A percentile compares a stretch with the other conserved stretches of the same genome.
phyloP scores from a whole-genome alignment of 2,329 filamentous ascomycete genomes.

The Nemania serpens region DNA sequence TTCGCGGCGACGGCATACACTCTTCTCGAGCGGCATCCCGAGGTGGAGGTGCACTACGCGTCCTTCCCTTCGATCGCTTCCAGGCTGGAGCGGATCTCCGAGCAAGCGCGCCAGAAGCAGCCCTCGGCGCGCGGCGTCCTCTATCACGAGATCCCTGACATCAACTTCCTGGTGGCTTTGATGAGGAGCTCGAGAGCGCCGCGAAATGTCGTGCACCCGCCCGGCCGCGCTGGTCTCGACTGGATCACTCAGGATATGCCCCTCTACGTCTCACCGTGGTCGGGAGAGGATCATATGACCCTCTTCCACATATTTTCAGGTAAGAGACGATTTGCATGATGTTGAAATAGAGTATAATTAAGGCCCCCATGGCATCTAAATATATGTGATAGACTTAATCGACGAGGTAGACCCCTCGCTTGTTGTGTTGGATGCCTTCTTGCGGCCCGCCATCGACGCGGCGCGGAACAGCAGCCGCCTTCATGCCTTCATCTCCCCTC shows the following conservation, averaged over 20 bases:
- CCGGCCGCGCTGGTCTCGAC: conserved; percentile 16
- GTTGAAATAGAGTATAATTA: background rate
- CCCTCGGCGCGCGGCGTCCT: conserved; percentile 16
- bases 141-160: conserved; percentile 24
- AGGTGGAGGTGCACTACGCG: conserved; percentile 28
- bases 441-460: conserved; percentile 31
- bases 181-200: background rate
- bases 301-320: conserved; percentile 21
- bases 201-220: conserved; percentile 16
- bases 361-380: no score
- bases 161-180: background rate
- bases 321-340: background rate
- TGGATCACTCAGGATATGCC: conserved; percentile 12
- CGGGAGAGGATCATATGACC: conserved; percentile 25
- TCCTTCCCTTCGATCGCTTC: conserved; percentile 23
- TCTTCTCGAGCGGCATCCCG: conserved; percentile 28
- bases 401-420: conserved; percentile 29
- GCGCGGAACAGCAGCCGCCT: conserved; percentile 24
- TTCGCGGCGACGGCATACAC: conserved; percentile 27
- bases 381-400: conserved; percentile 12
- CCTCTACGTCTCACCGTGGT: conserved; percentile 24
- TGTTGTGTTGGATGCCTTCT: conserved; percentile 28
- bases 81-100: conserved; percentile 24
- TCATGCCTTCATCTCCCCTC: conserved; percentile 27
- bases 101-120: conserved; percentile 4